Evolutionary conservation across 257 asterid genomes (phyloP).

Genomic region (Solanum pinnatisectum): DNA sequence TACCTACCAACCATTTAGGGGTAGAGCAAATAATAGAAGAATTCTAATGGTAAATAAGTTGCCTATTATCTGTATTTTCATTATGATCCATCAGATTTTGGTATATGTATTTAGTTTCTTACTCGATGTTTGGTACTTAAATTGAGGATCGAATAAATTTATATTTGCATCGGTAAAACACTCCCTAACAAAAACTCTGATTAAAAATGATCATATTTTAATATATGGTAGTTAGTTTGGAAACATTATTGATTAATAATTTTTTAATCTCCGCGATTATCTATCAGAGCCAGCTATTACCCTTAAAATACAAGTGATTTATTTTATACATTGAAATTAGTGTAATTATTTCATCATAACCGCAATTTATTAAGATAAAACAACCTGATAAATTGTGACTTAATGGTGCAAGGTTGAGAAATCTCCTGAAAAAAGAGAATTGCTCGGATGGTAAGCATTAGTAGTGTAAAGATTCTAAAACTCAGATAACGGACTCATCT

Average conservation of each 20-base stretch:
- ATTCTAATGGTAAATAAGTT: not conserved
- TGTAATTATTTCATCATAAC: too few relatives aligned
- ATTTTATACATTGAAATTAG: not conserved
- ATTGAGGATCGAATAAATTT: too few relatives aligned
- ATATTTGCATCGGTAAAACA: too few relatives aligned
- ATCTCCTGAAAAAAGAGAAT: rapidly evolving
- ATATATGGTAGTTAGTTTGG: not conserved
- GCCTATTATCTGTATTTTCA: not conserved
- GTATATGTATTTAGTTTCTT: too few relatives aligned
- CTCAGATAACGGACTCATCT: too few relatives aligned
- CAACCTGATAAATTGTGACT: not conserved
- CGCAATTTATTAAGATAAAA: too few relatives aligned
- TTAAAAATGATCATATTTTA: not conserved
- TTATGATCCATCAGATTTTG: not conserved
- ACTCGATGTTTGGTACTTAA: not conserved
- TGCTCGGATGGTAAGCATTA: too few relatives aligned
- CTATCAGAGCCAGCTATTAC: not conserved
- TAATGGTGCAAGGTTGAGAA: not conserved
- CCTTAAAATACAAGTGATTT: not conserved
- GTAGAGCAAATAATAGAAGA: not conserved
- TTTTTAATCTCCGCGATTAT: not conserved
- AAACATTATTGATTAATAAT: not conserved
- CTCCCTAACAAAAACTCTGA: rapidly evolving
- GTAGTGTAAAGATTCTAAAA: too few relatives aligned
- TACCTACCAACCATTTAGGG: not conserved